Evolutionary conservation across 108 stramenopile species (phyloP), one percentile per base, ranked within the genome.

Genomic region (Nitzschia putrida): DNA sequence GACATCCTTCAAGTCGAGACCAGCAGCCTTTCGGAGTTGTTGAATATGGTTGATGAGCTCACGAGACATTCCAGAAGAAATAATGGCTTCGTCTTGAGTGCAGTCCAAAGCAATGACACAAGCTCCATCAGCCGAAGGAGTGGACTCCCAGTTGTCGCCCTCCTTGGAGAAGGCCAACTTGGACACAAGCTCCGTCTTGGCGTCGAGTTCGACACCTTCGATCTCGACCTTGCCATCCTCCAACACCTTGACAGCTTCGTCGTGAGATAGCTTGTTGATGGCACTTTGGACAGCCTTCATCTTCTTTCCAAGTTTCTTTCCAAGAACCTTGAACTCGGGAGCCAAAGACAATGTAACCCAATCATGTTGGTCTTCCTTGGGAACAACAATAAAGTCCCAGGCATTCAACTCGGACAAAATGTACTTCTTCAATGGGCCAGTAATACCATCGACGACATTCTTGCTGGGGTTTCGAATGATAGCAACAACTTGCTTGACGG

Each of bases 1-100:
- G 21, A 82, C 72, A 63, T 98, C 97, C 71, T 79, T 79, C 54
- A 96, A 50, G 45, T 91, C 86, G 24, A 98, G 76, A 12, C 96
- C 96, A 50, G 92, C 87, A 37, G 81, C 80, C 84, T 99, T 99
- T 25, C 99, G 88, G 16, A 99, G 80, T 67, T 98, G 97, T 64
- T 99, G 98, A 63, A 99, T 95, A 29, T 87, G 92, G 66, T 93
- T 97, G 67, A 97, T 95, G 38, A 98, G 78, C 67, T 97, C 97
- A 47, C 99, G 94, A 7, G 97, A 86, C 76, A 83, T 83, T 61
- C 95, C 95, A 29, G 94, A 91, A 47, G 84, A 78, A 38, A 97
- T 60, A 66, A 98, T 94, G 49, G 92, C 87, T 52, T 96, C 95
- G 66, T 99, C 97, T 71, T 95, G 89, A n/a, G 88, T 88, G 52